These are phyloP conservation scores for Hyphodiscus hymeniophilus DNA, from an alignment of 495 filamentous ascomycete species.

Conservation along the genomic window DNA sequence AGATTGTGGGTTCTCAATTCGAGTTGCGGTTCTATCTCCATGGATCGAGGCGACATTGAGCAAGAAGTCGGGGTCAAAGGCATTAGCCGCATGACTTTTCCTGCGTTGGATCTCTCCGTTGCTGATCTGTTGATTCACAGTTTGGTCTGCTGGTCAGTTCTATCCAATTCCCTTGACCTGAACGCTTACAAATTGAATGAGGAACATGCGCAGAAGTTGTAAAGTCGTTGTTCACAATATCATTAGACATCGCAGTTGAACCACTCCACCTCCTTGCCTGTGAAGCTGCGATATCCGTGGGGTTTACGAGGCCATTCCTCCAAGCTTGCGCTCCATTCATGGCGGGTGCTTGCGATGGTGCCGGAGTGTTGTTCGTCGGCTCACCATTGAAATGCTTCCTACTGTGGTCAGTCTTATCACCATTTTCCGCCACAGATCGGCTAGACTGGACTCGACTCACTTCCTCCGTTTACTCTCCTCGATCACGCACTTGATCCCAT, in stretches of 20 bases:
- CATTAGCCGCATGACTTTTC: neutral
- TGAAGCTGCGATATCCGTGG: constrained; percentile 23
- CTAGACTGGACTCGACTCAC: constrained; percentile 37
- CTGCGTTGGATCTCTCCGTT: constrained; percentile 11
- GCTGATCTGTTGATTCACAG: constrained; percentile 14
- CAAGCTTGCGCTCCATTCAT: constrained; percentile 16
- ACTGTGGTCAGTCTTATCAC: constrained; percentile 8
- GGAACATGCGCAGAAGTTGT: constrained; percentile 40
- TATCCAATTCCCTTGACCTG: neutral
- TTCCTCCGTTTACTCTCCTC: constrained; percentile 88
- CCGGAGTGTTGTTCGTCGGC: constrained; percentile 23
- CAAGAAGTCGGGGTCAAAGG: constrained; percentile 9
- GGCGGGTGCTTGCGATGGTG: constrained; percentile 16
- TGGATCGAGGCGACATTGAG: constrained; percentile 13
- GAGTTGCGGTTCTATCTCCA: constrained; percentile 14
- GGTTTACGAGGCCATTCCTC: constrained; percentile 22
- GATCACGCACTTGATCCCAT: constrained; percentile 82
- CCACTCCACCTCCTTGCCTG: constrained; percentile 23
- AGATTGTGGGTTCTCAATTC: constrained; percentile 15
- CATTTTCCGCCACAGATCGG: neutral
- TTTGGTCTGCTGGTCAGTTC: constrained; percentile 14
- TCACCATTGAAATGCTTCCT: constrained; percentile 24
- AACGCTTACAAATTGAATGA: constrained; percentile 30
- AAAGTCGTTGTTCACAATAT: constrained; percentile 18
- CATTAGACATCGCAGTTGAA: constrained; percentile 21